Evolutionary conservation across 352 stramenopile genomes (phyloP).

Genomic region (Globisporangium carolinianum): DNA sequence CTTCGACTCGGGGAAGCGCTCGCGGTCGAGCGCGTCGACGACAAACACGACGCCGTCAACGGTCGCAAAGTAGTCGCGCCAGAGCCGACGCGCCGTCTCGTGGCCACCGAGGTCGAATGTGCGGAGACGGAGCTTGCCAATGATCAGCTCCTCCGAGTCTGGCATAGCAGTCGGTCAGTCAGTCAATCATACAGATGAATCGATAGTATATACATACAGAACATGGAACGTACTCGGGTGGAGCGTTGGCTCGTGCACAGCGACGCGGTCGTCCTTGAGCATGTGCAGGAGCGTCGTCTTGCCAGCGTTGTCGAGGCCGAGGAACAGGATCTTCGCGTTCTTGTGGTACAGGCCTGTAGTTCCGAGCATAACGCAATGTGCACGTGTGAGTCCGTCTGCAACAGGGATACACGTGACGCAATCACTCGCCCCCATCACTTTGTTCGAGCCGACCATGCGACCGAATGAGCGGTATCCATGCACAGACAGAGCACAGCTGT

Average conservation of each 20-base stretch:
- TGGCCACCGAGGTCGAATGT: constrained; percentile 99
- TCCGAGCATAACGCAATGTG: too few relatives aligned
- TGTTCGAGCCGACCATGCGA: background rate
- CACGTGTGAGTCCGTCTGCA: background rate
- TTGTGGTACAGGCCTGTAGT: constrained; percentile 98
- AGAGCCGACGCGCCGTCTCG: constrained; percentile 95
- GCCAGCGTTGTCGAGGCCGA: constrained; percentile 99
- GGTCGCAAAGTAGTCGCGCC: constrained; percentile 99
- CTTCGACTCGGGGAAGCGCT: constrained; percentile 99
- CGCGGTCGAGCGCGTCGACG: constrained; percentile 97
- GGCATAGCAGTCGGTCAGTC: background rate
- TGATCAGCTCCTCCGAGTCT: constrained; percentile 91
- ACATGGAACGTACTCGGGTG: constrained; percentile 84
- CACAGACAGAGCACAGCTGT: background rate
- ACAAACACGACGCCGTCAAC: constrained; percentile 99
- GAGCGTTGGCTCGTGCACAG: constrained; percentile 94
- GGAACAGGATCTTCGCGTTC: constrained; percentile 99
- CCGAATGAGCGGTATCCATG: background rate
- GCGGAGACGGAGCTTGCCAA: constrained; percentile 98
- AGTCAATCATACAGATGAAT: background rate
- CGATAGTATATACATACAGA: background rate
- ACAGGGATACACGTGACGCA: too few relatives aligned
- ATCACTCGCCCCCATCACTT: too few relatives aligned
- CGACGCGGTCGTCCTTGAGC: constrained; percentile 98
- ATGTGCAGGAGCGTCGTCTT: constrained; percentile 99